Base-by-base conservation (phyloP, 352 stramenopile genomes). In the Phytophthora podocarpi region DNA sequence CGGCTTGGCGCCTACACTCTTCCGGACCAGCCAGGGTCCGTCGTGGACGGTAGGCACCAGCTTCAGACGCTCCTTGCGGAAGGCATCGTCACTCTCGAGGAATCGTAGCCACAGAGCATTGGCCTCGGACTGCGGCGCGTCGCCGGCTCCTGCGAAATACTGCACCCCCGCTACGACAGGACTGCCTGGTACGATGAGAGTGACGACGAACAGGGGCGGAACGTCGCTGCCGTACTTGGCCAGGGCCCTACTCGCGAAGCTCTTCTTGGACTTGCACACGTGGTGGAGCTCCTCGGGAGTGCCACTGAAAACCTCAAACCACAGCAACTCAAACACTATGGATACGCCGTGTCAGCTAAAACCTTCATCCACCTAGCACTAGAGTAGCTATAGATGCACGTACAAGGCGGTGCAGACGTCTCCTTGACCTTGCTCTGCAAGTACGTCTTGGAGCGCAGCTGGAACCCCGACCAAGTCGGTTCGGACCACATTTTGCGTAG, bases 281-380 rank as follows among this genome's bases (percentile, higher is more conserved):
- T 93, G 80, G 23, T 91, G 67, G 26, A 95, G 63, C 23, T 90
- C 77, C 11, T 82, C 68, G 32, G 85, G 70, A 18, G 88, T 77
- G 36, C 85, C 82, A 46, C 76, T 80, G 49, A 95, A 90, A 27
- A 90, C 58, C 46, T 95, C 85, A 45, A 95, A 90, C 85, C 85
- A 95, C 36, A 95, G 53, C 28, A 95, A 70, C 48, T 93, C 85
- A 47, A 91, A 91, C 50, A 93, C 85, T 94, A 45, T n/a, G n/a
- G n/a, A n/a, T n/a, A n/a, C 8, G 27, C 15, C 18, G 15, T 28
- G 60, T 21, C 42, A 50, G 50, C 28, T 16, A 21, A 46, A n/a
- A n/a, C n/a, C n/a, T n/a, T n/a, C n/a, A n/a, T n/a, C n/a, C n/a
- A n/a, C n/a, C 23, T 11, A 46, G 27, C 11, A 15, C 23, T 21